Evolutionary conservation across 2,329 filamentous ascomycete species (phyloP).

Genomic region (Hypoxylon sp.): DNA sequence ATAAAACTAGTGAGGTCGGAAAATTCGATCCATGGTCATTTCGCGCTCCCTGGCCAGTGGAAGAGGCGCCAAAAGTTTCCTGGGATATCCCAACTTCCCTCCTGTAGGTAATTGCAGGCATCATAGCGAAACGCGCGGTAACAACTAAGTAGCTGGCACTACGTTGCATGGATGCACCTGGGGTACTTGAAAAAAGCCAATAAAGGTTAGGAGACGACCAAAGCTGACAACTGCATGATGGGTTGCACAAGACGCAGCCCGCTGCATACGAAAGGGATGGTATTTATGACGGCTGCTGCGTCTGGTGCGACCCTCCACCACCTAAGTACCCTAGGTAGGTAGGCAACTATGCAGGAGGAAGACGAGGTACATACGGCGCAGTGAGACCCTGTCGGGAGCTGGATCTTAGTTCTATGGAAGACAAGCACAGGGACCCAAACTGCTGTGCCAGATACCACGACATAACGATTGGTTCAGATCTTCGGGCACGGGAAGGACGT

Average conservation of each 20-base stretch:
- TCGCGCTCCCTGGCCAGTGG: constrained; percentile 8
- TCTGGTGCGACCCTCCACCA: constrained; percentile 44
- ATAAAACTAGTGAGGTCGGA: constrained; percentile 21
- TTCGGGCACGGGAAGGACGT: constrained; percentile 40
- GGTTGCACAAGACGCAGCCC: constrained; percentile 45
- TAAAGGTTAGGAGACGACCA: constrained; percentile 38
- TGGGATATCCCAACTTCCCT: constrained; percentile 29
- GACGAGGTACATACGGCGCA: constrained; percentile 29
- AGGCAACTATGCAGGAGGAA: constrained; percentile 9
- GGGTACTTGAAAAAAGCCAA: constrained; percentile 38
- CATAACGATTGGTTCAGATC: constrained; percentile 45
- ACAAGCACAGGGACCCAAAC: constrained; percentile 38
- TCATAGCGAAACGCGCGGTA: constrained; percentile 38
- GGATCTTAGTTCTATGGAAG: constrained; percentile 45
- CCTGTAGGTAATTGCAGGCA: constrained; percentile 32
- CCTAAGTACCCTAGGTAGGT: constrained; percentile 15
- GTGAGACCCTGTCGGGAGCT: constrained; percentile 46
- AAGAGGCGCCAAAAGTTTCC: constrained; percentile 13
- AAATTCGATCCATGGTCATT: constrained; percentile 26
- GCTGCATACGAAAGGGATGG: constrained; percentile 46
- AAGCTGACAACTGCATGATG: constrained; percentile 46
- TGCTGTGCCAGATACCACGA: constrained; percentile 44
- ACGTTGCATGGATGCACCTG: constrained; percentile 42
- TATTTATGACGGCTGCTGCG: constrained; percentile 45
- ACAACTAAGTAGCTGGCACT: constrained; percentile 32